Evolutionary conservation across 2,329 filamentous ascomycete genomes (phyloP).

Genomic region (Berkeleyomyces rouxiae): DNA sequence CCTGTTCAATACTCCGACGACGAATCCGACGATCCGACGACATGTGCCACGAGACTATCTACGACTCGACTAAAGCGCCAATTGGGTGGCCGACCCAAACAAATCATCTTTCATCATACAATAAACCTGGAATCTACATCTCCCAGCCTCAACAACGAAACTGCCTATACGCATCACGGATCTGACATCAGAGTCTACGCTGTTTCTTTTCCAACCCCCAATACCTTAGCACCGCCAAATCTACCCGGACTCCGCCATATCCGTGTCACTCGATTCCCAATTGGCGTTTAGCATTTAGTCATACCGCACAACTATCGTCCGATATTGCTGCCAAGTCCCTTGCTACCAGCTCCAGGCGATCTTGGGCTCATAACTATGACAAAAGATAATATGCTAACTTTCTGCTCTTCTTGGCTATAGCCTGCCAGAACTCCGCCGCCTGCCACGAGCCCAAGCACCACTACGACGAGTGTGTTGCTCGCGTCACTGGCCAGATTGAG

Average conservation of each 20-base stretch:
- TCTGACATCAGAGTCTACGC: too few species aligned
- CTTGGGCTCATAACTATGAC: too few species aligned
- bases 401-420: conserved; percentile 48
- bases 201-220: too few species aligned
- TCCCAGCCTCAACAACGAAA: background rate
- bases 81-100: background rate
- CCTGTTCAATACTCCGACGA: background rate
- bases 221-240: background rate
- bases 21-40: conserved; percentile 6
- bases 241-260: background rate
- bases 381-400: conserved; percentile 1
- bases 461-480: conserved; percentile 94
- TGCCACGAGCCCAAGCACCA: conserved; percentile 90
- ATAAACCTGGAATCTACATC: background rate
- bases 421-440: conserved; percentile 73
- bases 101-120: background rate
- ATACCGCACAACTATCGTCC: background rate
- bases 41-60: background rate
- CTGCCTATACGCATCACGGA: background rate
- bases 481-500: conserved; percentile 53
- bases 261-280: background rate
- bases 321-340: background rate
- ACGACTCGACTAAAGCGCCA: background rate
- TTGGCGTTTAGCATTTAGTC: background rate
- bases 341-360: background rate